These are phyloP conservation scores for Lipomyces anomalus DNA, from an alignment of 805 yeast genomes.

Conservation along the genomic window DNA sequence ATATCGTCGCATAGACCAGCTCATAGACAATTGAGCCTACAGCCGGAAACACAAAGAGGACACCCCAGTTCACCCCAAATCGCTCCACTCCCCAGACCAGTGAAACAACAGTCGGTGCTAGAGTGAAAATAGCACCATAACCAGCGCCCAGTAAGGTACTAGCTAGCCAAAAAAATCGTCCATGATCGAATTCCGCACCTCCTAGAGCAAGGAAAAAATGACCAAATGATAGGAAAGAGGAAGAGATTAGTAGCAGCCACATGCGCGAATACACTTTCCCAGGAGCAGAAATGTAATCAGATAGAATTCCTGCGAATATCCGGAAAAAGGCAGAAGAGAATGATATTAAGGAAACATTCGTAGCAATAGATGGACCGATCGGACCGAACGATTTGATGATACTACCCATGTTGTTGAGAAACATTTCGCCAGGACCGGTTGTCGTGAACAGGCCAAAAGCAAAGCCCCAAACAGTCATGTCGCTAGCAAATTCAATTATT, in stretches of 20 bases:
- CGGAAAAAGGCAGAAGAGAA: slow-evolving; percentile 66
- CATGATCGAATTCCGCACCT: slow-evolving; percentile 17
- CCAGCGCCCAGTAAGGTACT: slow-evolving; percentile 58
- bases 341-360: slow-evolving; percentile 54
- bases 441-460: slow-evolving; percentile 57
- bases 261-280: slow-evolving; percentile 29
- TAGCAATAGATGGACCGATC: slow-evolving; percentile 27
- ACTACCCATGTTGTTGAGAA: slow-evolving; percentile 75
- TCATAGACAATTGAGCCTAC: slow-evolving; percentile 68
- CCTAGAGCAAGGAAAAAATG: slow-evolving; percentile 22
- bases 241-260: slow-evolving; percentile 36
- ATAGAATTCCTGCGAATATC: slow-evolving; percentile 56
- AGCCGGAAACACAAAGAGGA: slow-evolving; percentile 84
- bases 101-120: slow-evolving; percentile 79
- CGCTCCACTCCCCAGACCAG: slow-evolving; percentile 82
- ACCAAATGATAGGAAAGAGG: slow-evolving; percentile 28
- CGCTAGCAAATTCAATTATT: slow-evolving; percentile 39
- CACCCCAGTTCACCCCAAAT: slow-evolving; percentile 90
- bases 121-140: slow-evolving; percentile 81
- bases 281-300: slow-evolving; percentile 50
- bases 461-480: slow-evolving; percentile 59
- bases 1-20: slow-evolving; percentile 57
- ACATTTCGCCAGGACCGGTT: slow-evolving; percentile 82
- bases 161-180: slow-evolving; percentile 27
- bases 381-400: slow-evolving; percentile 44